These are phyloP conservation scores for Tripidium arundinaceum DNA, from an alignment of 202 grass and related monocot genomes.

Conservation along the genomic window DNA sequence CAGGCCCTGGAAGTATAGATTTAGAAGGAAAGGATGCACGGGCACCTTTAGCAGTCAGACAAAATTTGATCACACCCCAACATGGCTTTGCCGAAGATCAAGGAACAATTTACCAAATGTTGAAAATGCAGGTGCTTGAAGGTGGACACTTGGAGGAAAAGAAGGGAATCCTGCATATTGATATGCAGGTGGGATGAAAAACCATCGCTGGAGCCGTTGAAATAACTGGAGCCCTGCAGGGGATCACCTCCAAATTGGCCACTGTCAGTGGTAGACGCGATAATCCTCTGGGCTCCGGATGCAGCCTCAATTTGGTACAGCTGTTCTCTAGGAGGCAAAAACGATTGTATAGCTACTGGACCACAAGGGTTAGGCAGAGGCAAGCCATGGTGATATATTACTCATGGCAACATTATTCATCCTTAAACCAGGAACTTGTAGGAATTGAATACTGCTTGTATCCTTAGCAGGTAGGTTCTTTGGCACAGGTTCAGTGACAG, in stretches of 20 bases:
- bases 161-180: constrained; percentile 51
- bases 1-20: constrained; percentile 60
- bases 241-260: constrained; percentile 38
- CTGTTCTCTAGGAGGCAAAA: constrained; percentile 56
- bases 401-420: constrained; percentile 38
- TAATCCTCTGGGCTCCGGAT: constrained; percentile 43
- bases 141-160: constrained; percentile 27
- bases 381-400: constrained; percentile 57
- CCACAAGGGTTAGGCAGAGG: constrained; percentile 28
- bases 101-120: constrained; percentile 52
- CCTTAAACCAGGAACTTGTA: constrained; percentile 50
- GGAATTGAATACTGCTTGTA: constrained; percentile 40
- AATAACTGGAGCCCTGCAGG: constrained; percentile 38
- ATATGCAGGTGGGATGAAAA: constrained; percentile 43
- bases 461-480: constrained; percentile 32
- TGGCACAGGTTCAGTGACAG: constrained; percentile 31
- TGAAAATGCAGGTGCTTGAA: constrained; percentile 38
- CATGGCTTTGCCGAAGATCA: constrained; percentile 60
- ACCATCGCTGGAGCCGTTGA: constrained; percentile 42
- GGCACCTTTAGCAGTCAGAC: constrained; percentile 32
- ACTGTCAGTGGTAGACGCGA: constrained; percentile 14
- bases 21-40: constrained; percentile 62
- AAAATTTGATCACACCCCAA: constrained; percentile 47
- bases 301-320: constrained; percentile 39
- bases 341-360: constrained; percentile 41